Percentiles rank a stretch among this genome's conserved stretches.
Evolutionary conservation across 805 yeast species (phyloP).

Genomic region (Suhomyces prunicola): DNA sequence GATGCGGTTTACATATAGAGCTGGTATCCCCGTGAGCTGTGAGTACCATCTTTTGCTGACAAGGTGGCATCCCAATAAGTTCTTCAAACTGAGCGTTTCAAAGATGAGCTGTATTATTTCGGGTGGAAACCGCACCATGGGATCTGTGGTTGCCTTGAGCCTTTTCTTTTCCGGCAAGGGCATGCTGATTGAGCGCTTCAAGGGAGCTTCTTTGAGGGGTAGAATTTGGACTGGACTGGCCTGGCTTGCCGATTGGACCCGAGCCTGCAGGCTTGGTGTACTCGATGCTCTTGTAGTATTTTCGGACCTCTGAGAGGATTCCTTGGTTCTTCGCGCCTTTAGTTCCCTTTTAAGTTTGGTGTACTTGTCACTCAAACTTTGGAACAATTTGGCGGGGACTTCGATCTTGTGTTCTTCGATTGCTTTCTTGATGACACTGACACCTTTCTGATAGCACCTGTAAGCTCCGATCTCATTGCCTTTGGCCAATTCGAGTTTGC

Average conservation of each 20-base stretch:
- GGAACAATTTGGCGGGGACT: constrained; percentile 32
- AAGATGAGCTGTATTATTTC: constrained; percentile 32
- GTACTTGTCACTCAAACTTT: constrained; percentile 22
- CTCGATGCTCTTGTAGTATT: background rate
- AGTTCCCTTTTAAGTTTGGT: constrained; percentile 18
- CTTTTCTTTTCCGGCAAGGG: background rate
- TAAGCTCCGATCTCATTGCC: constrained; percentile 34
- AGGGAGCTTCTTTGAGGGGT: constrained; percentile 12
- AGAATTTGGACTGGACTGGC: background rate
- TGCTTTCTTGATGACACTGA: constrained; percentile 33
- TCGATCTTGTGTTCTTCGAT: constrained; percentile 20
- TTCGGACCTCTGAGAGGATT: background rate
- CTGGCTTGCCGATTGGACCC: background rate
- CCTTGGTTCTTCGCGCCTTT: constrained; percentile 9
- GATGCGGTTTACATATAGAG: constrained; percentile 20
- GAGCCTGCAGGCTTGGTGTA: background rate
- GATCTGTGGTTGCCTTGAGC: constrained; percentile 17
- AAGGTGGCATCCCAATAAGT: constrained; percentile 26
- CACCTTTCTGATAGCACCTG: constrained; percentile 34
- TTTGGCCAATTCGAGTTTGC: constrained; percentile 30
- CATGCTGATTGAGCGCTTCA: constrained; percentile 10
- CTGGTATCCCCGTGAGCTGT: constrained; percentile 23
- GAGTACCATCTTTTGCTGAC: constrained; percentile 36
- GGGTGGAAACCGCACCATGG: constrained; percentile 24
- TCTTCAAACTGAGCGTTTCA: constrained; percentile 15